Evolutionary conservation across 2,329 filamentous ascomycete genomes (phyloP), one percentile per base, ranked within the genome.

Genomic region (Thielaviopsis euricoi): DNA sequence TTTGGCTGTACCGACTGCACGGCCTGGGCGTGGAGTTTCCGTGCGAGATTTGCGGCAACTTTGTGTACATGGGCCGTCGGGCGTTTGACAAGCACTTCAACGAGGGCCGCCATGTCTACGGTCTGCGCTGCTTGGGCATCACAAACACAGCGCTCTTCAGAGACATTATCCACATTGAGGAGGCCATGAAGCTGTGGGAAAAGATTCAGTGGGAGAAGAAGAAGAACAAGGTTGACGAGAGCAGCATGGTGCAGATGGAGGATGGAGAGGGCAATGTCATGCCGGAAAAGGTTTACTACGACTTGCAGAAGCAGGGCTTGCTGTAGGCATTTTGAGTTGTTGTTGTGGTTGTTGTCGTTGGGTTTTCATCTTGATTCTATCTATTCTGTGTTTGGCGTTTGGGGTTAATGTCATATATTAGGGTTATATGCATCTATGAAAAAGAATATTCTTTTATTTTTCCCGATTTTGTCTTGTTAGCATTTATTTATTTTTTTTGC

Each of bases 61-160:
- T 89, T 66, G 89, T 96, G n/a, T 97, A 97, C 74, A 96, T 95
- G 86, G 93, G 93, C 17, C 80, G 93, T 23, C 82, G 93, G 54
- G 90, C 90, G 1, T 98, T 96, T 65, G 93, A 98, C 68, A 98
- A 98, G 75, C 93, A 98, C 70, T 98, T 98, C 73, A 94, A 90
- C 64, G 93, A 98, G 70, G 83, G 87, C 9, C 77, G 89, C 56
- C 93, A 98, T 67, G 86, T 97, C 53, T 93, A 95, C 67, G 93
- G 93, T 0, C 73, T 98, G 63, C 93, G 94, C 70, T 95, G 91
- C 67, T 73, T 98, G 55, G 94, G 94, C 21, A 93, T 98, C 67
- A 94, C 85, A 7, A 93, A 94, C 67, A 89, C 89, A 1, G 84
- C 84, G 26, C 75, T 98, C 17, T 98, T 96, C 76, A 77, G 93